Evolutionary conservation across 2,329 filamentous ascomycete species (phyloP).

Genomic region (Trichophyton rubrum): DNA sequence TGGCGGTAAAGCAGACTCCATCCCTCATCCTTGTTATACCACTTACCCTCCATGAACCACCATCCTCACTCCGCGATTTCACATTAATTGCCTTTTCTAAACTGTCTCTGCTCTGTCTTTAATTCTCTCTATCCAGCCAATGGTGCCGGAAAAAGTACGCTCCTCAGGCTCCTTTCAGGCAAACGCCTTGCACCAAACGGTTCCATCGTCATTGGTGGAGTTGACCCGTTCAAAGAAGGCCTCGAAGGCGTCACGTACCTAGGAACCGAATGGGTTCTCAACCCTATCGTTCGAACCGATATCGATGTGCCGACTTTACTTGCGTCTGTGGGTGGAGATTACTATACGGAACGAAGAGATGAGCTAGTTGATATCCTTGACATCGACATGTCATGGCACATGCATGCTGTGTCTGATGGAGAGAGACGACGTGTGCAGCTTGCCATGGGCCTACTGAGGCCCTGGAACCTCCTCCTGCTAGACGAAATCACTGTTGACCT

Average conservation of each 20-base stretch:
- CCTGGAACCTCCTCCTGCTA: conserved; percentile 80
- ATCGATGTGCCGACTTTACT: conserved; percentile 84
- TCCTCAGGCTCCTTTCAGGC: conserved; percentile 84
- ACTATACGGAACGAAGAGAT: conserved; percentile 68
- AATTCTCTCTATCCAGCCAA: conserved; percentile 47
- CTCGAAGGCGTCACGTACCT: conserved; percentile 95
- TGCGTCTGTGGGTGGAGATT: conserved; percentile 70
- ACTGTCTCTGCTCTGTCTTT: background rate
- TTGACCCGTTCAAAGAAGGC: conserved; percentile 82
- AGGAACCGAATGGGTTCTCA: conserved; percentile 94
- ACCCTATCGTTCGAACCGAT: conserved; percentile 89
- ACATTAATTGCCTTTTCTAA: background rate
- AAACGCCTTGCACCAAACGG: conserved; percentile 76
- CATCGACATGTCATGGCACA: conserved; percentile 82
- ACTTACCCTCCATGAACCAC: background rate
- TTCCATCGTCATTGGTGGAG: conserved; percentile 64
- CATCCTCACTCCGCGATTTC: background rate
- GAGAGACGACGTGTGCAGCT: conserved; percentile 86
- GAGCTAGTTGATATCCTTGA: conserved; percentile 81
- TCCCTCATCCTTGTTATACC: background rate
- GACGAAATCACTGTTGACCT: conserved; percentile 97
- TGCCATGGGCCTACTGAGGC: conserved; percentile 84
- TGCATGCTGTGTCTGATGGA: conserved; percentile 91
- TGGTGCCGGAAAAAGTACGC: conserved; percentile 91
- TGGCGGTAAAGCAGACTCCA: conserved; percentile 46